A percentile compares a stretch with the other conserved stretches of the same genome.
Evolutionary conservation across 352 stramenopile species (phyloP).

Genomic region (Phytophthora fragariae): DNA sequence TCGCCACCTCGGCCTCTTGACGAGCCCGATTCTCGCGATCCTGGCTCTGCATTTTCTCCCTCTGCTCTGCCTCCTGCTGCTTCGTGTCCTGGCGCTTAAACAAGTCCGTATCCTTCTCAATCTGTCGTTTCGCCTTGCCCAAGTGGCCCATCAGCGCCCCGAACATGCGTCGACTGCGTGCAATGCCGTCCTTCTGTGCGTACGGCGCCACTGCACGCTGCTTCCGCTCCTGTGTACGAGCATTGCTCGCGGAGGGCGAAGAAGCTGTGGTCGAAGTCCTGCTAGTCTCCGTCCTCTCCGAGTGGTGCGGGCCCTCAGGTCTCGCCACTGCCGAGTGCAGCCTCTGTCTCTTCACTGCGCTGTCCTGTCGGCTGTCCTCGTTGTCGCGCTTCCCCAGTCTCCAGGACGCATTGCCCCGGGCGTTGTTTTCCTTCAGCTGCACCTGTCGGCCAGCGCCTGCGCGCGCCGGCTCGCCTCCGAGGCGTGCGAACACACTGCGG

Average conservation of each 20-base stretch:
- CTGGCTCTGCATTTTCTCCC: constrained; percentile 73
- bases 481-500: constrained; percentile 43
- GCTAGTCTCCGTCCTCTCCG: constrained; percentile 25
- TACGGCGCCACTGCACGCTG: constrained; percentile 69
- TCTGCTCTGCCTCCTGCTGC: constrained; percentile 68
- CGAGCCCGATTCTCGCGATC: constrained; percentile 54
- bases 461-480: constrained; percentile 41
- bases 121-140: constrained; percentile 79
- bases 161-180: constrained; percentile 83
- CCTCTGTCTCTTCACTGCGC: constrained; percentile 48
- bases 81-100: constrained; percentile 78
- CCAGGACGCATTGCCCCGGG: constrained; percentile 28
- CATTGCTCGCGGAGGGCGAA: constrained; percentile 23
- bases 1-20: constrained; percentile 42
- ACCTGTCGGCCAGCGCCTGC: constrained; percentile 18
- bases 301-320: constrained; percentile 29
- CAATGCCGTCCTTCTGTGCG: constrained; percentile 68
- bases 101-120: constrained; percentile 79
- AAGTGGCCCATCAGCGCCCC: constrained; percentile 83
- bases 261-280: constrained; percentile 12
- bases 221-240: constrained; percentile 44
- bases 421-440: constrained; percentile 41
- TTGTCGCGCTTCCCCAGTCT: constrained; percentile 47
- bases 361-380: constrained; percentile 27
- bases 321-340: constrained; percentile 49